Conservation (phyloP, 116 monocot species). For the Phalaenopsis hybrid region DNA sequence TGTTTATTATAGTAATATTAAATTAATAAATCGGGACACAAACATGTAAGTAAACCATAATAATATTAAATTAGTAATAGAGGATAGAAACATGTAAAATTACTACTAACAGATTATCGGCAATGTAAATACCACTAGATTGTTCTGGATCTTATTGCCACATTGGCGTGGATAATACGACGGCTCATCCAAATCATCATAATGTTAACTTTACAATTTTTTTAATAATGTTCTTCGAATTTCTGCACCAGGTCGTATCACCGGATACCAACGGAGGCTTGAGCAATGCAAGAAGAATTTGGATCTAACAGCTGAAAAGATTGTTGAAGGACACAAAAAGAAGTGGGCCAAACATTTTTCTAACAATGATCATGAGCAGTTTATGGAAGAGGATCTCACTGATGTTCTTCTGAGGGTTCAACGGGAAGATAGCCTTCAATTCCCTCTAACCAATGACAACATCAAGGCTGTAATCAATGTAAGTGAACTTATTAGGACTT, state of each 20-base stretch:
- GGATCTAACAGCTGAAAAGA: conserved; percentile 7
- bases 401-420: conserved; percentile 16
- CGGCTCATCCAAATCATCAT: too few relatives aligned
- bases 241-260: background rate
- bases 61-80: too few relatives aligned
- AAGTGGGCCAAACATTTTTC: background rate
- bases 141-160: too few relatives aligned
- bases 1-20: too few relatives aligned
- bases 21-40: too few relatives aligned
- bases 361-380: background rate
- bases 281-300: background rate
- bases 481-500: background rate
- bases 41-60: too few relatives aligned
- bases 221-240: too few relatives aligned
- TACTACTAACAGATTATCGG: too few relatives aligned
- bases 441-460: conserved; percentile 1
- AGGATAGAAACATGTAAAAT: too few relatives aligned
- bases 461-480: conserved; percentile 15
- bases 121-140: too few relatives aligned
- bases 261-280: background rate
- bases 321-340: conserved; percentile 1
- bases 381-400: background rate
- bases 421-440: background rate
- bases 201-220: too few relatives aligned
- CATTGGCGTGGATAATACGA: too few relatives aligned